These are phyloP conservation scores for Erodium maritimum DNA, from an alignment of 345 rosid species.

Conservation along the genomic window DNA sequence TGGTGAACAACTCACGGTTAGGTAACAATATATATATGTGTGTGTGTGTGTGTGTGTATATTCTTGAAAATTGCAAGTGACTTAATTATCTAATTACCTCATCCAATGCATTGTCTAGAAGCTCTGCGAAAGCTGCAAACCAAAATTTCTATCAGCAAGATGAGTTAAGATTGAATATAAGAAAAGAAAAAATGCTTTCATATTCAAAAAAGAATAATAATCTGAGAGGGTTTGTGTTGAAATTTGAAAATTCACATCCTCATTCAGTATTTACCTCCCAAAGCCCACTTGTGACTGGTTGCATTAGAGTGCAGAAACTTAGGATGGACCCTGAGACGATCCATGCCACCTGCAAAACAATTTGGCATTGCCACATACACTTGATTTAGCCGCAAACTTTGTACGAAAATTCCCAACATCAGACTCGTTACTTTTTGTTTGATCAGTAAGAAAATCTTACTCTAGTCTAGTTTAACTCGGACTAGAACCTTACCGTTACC, in stretches of 20 bases:
- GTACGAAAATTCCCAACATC: not conserved
- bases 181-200: not conserved
- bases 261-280: constrained; percentile 49
- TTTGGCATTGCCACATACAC: no score
- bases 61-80: not conserved
- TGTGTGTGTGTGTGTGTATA: no score
- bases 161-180: not conserved
- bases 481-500: no score
- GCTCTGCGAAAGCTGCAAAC: constrained; percentile 73
- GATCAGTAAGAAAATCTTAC: no score
- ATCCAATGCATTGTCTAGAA: constrained; percentile 77
- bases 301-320: constrained; percentile 94
- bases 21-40: not conserved
- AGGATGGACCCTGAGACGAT: constrained; percentile 93
- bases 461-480: no score
- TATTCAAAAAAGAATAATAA: not conserved
- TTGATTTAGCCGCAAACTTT: not conserved
- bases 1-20: constrained; percentile 7
- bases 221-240: no score
- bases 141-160: constrained; percentile 9
- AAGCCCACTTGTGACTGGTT: constrained; percentile 98
- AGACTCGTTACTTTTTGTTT: no score
- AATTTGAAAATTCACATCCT: not conserved
- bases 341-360: constrained; percentile 48
- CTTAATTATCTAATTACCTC: constrained; percentile 36